phyloP scores from a whole-genome alignment of 176 grass and related monocot species.

The Bonia amplexicaulis region DNA sequence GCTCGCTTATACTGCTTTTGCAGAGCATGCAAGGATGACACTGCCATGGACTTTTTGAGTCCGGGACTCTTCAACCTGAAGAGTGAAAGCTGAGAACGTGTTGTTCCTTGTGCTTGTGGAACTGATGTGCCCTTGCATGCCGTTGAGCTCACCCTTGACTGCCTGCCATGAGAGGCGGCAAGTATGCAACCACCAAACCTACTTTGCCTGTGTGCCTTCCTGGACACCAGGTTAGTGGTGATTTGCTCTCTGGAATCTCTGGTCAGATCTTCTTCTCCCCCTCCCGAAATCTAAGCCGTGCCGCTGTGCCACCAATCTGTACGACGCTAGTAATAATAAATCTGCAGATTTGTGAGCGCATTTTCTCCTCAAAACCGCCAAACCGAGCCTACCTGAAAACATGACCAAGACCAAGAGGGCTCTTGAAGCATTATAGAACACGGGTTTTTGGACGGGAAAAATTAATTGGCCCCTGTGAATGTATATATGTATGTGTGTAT shows the following conservation, averaged over 20 bases:
- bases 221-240: not conserved
- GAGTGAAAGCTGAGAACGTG: not conserved
- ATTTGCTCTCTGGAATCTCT: not conserved
- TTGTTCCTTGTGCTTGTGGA: not conserved
- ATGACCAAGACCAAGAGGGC: not conserved
- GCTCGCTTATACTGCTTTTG: not conserved
- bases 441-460: not conserved
- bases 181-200: not conserved
- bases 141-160: constrained; percentile 15
- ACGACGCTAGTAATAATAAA: not conserved
- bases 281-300: not conserved
- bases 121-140: not conserved
- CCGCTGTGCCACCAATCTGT: not conserved
- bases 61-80: not conserved
- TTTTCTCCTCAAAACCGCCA: not conserved
- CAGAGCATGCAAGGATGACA: not conserved
- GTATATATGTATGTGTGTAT: too few relatives aligned
- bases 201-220: not conserved
- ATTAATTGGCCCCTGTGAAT: too few relatives aligned
- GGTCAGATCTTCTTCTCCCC: not conserved
- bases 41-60: not conserved
- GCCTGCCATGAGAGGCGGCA: too few relatives aligned
- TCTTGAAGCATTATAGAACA: not conserved
- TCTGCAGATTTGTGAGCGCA: not conserved
- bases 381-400: not conserved